Base-by-base conservation (phyloP, 148 eudicot genomes). In the Rhododendron ferrugineum region DNA sequence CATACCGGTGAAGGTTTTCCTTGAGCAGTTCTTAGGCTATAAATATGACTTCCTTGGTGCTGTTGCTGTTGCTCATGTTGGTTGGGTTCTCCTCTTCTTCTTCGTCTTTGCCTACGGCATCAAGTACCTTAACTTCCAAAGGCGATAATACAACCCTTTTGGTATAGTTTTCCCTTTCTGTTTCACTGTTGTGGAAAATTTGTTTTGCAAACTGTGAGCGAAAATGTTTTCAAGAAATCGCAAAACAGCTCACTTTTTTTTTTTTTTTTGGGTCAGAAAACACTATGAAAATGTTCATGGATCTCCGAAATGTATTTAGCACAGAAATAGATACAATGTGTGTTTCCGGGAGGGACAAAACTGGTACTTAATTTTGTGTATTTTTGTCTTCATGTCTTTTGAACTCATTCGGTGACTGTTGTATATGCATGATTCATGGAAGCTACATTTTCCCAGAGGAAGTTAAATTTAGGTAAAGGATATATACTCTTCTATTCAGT, bases 41-140 rank as follows among this genome's bases (percentile, higher is more conserved):
- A 78, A 87, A 4, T 75, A 88, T 26, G 89, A 90, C 75, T 90
- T 90, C 85, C 86, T 90, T 3, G 90, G 90, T 34, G 85, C 72
- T 23, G 92, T 90, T 66, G 90, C 86, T 74, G 84, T 42, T 3
- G 89, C 86, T 34, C 92, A 90, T 70, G 42, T 90, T 70, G 90
- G 76, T 42, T 90, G 92, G 92, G 90, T 83, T 20, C 64, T 88
- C 14, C 88, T 90, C 52, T 90, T 90, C 85, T 40, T 76, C 46
- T 78, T 86, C 13, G 88, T 90, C n/a, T 90, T 90, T 76, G 90
- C 88, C 7, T 90, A 85, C 72, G 89, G 85, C 32, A 90, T 90
- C 83, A 90, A 88, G 89, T 86, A 22, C 86, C 85, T 90, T 32
- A 90, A 90, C 88, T 90, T 88, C 88, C 92, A 90, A 85, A 83